Percentiles rank a stretch among this genome's conserved stretches.
Evolutionary conservation across 2,329 filamentous ascomycete genomes (phyloP).

Genomic region (Penicillium sp.): DNA sequence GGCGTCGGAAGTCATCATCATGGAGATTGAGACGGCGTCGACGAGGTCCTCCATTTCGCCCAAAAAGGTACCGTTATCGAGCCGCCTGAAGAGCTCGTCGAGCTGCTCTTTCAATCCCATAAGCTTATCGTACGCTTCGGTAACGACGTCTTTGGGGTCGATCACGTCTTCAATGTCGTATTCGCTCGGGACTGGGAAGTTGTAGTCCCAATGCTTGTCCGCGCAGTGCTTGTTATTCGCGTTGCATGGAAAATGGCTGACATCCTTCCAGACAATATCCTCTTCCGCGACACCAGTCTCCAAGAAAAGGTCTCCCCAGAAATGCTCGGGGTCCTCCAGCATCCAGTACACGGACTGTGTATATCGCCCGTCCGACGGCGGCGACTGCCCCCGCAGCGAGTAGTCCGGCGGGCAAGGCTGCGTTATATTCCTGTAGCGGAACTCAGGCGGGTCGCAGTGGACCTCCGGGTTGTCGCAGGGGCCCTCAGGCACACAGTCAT

Average conservation of each 20-base stretch:
- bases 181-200: conserved; percentile 4
- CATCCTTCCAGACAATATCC: conserved; percentile 1
- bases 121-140: neutral
- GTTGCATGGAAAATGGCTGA: neutral
- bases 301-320: neutral
- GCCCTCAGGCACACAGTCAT: neutral
- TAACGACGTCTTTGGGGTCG: conserved; percentile 11
- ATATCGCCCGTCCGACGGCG: conserved; percentile 1
- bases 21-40: conserved; percentile 5
- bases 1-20: conserved; percentile 10
- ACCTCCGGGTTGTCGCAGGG: neutral
- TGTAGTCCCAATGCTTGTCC: conserved; percentile 4
- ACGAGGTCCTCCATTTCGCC: neutral
- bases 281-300: conserved; percentile 5
- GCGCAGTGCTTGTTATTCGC: neutral
- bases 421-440: conserved; percentile 4
- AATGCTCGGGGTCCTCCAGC: neutral
- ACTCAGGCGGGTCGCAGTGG: neutral
- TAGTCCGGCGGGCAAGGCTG: conserved; percentile 11
- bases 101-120: neutral
- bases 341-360: conserved; percentile 5
- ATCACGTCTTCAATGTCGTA: conserved; percentile 10
- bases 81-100: neutral
- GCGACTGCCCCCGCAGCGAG: conserved; percentile 2
- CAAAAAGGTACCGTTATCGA: neutral